Evolutionary conservation across 805 yeast species (phyloP).

Genomic region (Sugiyamaella lignohabitans): DNA sequence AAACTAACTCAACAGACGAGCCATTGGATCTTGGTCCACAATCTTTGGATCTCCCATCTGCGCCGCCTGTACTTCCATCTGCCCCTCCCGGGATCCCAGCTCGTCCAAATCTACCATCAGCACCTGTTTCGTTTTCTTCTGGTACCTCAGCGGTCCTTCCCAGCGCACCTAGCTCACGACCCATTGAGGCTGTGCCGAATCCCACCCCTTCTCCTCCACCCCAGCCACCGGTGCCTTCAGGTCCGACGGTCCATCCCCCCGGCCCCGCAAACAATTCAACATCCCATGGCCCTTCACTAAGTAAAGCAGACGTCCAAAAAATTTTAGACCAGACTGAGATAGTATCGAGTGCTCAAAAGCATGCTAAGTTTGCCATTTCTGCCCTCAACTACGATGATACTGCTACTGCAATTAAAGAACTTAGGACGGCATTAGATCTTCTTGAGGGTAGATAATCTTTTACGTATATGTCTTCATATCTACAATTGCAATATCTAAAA

Average conservation of each 20-base stretch:
- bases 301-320: slow-evolving; percentile 22
- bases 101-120: slow-evolving; percentile 8
- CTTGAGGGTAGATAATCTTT: slow-evolving; percentile 19
- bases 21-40: neutral
- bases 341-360: slow-evolving; percentile 46
- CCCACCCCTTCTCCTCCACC: slow-evolving; percentile 1
- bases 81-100: slow-evolving; percentile 8
- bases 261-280: too few relatives aligned
- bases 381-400: slow-evolving; percentile 67
- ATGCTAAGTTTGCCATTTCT: slow-evolving; percentile 65
- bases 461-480: too few relatives aligned
- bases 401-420: slow-evolving; percentile 54
- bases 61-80: slow-evolving; percentile 11
- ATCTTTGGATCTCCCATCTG: slow-evolving; percentile 14
- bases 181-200: slow-evolving; percentile 13
- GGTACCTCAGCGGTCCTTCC: slow-evolving; percentile 13
- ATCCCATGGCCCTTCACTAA: neutral
- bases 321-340: slow-evolving; percentile 34
- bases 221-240: neutral
- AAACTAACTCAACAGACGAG: neutral
- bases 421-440: slow-evolving; percentile 42
- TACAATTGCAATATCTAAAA: too few relatives aligned
- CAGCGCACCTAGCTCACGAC: slow-evolving; percentile 11
- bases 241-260: neutral
- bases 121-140: slow-evolving; percentile 7